Base-by-base conservation (phyloP, 345 rosid species). In the Cardamine resedifolia region DNA sequence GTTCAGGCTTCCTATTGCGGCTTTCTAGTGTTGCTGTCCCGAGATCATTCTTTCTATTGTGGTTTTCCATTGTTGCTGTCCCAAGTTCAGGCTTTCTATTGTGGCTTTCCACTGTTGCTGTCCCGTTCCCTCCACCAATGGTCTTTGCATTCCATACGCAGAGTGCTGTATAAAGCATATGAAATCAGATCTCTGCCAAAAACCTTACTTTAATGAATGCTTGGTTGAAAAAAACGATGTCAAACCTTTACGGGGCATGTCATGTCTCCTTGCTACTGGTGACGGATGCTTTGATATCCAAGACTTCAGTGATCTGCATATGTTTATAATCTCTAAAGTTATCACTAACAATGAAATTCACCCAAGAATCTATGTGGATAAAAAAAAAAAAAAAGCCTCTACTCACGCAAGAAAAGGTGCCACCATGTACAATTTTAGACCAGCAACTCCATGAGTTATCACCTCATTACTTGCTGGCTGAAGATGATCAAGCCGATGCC, bases 371-470 rank as follows among this genome's bases (percentile, higher is more conserved):
- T n/a, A 63, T 23, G 67, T 28, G 36, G 27, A 62, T 4, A 58
- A 26, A 48, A 23, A 11, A 63, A 28, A 58, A 26, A 48, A 23
- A 11, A 63, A 28, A 28, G 62, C 30, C 68, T 48, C 55, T 50
- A 86, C 97, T 83, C 77, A 96, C 99, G 38, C 74, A 75, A 96
- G 83, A 78, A 96, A 92, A 14, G 97, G 99, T 30, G 99, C 83
- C 70, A 92, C 97, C 99, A 96, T 96, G 72, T 96, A 96, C 68
- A 96, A 87, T 88, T 92, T 96, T 50, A 90, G 87, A 75, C 96
- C 98, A 49, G 91, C 82, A 73, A 81, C 73, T 67, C 97, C 85
- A 66, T 86, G 99, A 72, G 98, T 86, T 82, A 96, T 91, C 41
- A 96, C 97, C 57, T 83, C 87, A 51, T 79, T 81, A 70, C 78